Evolutionary conservation across 768 basidiomycete genomes (phyloP).

Genomic region (Cystofilobasidium bisporidii): DNA sequence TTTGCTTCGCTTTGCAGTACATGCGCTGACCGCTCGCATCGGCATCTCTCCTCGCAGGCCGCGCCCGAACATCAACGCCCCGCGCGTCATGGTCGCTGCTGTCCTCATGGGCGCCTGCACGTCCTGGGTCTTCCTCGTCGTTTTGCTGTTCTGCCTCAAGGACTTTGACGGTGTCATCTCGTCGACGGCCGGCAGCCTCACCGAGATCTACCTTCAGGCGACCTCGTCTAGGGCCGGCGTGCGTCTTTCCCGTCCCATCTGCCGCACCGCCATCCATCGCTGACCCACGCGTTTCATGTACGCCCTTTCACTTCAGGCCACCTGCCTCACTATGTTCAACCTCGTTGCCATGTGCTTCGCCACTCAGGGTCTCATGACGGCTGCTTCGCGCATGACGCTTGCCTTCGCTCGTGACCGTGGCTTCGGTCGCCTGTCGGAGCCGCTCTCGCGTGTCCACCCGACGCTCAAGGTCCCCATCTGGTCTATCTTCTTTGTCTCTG

Average conservation of each 20-base stretch:
- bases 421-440: conserved; percentile 31
- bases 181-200: conserved; percentile 32
- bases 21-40: too few relatives aligned
- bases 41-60: too few relatives aligned
- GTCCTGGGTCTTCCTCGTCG: conserved; percentile 34
- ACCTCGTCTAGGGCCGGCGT: too few relatives aligned
- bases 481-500: too few relatives aligned
- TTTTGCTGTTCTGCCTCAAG: conserved; percentile 32
- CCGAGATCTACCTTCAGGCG: conserved; percentile 35
- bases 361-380: conserved; percentile 31
- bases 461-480: conserved; percentile 29
- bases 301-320: conserved; percentile 24
- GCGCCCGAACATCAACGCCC: conserved; percentile 33
- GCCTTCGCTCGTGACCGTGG: conserved; percentile 34
- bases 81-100: conserved; percentile 33
- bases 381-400: conserved; percentile 33
- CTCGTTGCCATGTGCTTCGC: conserved; percentile 29
- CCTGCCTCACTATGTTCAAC: conserved; percentile 32
- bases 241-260: too few relatives aligned
- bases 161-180: conserved; percentile 34
- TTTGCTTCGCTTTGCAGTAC: too few relatives aligned
- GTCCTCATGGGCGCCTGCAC: conserved; percentile 32
- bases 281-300: not conserved
- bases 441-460: conserved; percentile 31
- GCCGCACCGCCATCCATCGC: too few relatives aligned